phyloP scores from a whole-genome alignment of 371 early-diverging fungal genomes.

The Mucor circinelloides region DNA sequence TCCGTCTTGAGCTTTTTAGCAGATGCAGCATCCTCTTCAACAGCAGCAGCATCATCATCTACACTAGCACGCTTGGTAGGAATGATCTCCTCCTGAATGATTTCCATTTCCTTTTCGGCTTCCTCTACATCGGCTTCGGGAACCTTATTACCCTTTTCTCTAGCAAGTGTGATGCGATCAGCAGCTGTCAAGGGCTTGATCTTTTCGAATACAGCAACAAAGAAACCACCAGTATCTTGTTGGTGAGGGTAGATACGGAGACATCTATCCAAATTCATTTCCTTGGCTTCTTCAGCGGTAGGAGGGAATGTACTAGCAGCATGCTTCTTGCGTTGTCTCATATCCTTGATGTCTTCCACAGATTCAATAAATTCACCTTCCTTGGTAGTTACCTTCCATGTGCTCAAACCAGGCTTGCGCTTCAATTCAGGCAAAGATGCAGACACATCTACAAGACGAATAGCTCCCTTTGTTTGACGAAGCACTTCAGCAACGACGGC shows the following conservation, averaged over 20 bases:
- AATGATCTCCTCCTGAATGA: conserved; percentile 1
- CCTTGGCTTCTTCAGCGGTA: conserved; percentile 55
- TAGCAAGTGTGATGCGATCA: conserved; percentile 46
- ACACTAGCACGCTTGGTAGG: conserved; percentile 18
- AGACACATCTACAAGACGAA: conserved; percentile 86
- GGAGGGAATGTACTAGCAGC: conserved; percentile 75
- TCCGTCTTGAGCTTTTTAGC: conserved; percentile 24
- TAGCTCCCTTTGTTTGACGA: conserved; percentile 63
- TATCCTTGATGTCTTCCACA: conserved; percentile 59
- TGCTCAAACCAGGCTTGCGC: conserved; percentile 76
- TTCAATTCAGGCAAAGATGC: conserved; percentile 72
- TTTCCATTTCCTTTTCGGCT: conserved; percentile 23
- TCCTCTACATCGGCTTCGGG: conserved; percentile 24
- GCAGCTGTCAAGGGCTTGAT: conserved; percentile 62
- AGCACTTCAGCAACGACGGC: conserved; percentile 91
- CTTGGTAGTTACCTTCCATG: conserved; percentile 86
- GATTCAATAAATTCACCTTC: conserved; percentile 59
- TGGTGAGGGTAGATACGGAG: conserved; percentile 94
- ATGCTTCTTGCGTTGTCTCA: conserved; percentile 48
- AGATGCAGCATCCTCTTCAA: background rate
- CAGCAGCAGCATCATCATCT: conserved; percentile 6
- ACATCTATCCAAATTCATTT: conserved; percentile 38
- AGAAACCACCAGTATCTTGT: conserved; percentile 99
- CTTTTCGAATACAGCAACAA: conserved; percentile 97
- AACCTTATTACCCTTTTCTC: conserved; percentile 20